Evolutionary conservation across 805 yeast species (phyloP).

Genomic region (Starmera dryadoides): DNA sequence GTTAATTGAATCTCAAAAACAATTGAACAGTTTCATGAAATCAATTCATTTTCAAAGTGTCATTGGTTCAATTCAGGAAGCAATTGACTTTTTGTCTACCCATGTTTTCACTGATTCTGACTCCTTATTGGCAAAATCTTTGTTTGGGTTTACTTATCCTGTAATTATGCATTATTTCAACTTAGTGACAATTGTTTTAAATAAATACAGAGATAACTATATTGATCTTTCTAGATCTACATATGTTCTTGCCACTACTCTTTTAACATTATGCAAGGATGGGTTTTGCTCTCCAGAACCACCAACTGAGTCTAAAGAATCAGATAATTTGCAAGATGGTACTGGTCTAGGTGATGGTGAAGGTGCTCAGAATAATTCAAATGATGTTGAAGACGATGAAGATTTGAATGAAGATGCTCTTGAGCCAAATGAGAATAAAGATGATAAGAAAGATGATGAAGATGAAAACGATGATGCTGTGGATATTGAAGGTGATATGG

Average conservation of each 20-base stretch:
- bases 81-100: slow-evolving; percentile 26
- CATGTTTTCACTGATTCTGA: slow-evolving; percentile 31
- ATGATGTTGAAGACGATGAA: slow-evolving; percentile 87
- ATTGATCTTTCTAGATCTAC: slow-evolving; percentile 52
- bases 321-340: slow-evolving; percentile 72
- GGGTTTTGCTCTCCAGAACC: slow-evolving; percentile 95
- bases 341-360: slow-evolving; percentile 91
- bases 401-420: slow-evolving; percentile 70
- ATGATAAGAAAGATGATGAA: slow-evolving; percentile 54
- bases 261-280: slow-evolving; percentile 57
- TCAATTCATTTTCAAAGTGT: slow-evolving; percentile 34
- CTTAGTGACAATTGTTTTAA: slow-evolving; percentile 36
- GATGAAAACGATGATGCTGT: slow-evolving; percentile 85
- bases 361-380: slow-evolving; percentile 75
- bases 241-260: slow-evolving; percentile 44
- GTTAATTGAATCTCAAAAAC: slow-evolving; percentile 46
- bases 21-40: slow-evolving; percentile 33
- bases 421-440: slow-evolving; percentile 65
- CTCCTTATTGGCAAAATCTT: slow-evolving; percentile 35
- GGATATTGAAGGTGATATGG: slow-evolving; percentile 95
- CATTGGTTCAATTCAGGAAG: slow-evolving; percentile 24
- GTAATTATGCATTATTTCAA: slow-evolving; percentile 51
- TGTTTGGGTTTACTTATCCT: slow-evolving; percentile 54
- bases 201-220: slow-evolving; percentile 42
- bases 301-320: slow-evolving; percentile 51